Evolutionary conservation across 2,329 filamentous ascomycete genomes (phyloP), one percentile per base, ranked within the genome.

Genomic region (Sporothrix curviconia): DNA sequence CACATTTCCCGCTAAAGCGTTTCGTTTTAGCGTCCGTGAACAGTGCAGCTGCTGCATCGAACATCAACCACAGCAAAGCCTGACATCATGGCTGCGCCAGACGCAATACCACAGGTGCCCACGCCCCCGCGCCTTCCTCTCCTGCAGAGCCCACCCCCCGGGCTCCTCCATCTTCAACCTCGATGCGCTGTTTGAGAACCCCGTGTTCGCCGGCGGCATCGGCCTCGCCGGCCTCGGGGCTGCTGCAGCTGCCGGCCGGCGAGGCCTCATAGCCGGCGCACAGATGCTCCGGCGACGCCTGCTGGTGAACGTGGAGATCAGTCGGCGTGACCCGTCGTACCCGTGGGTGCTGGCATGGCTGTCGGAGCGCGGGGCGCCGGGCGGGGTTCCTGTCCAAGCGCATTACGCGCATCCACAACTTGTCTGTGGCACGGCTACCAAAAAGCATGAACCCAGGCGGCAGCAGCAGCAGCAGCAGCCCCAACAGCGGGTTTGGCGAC

Each of bases 261-360:
- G 87, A 67, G 89, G 89, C 34, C 71, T 88, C 59, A 82, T 92
- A 60, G 78, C 84, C 65, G 84, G 84, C 56, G 85, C 86, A n/a
- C 81, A 82, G 43, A 78, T 95, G 57, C 74, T 96, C 59, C 88
- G 90, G 51, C 85, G 87, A 55, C 89, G 92, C 50, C 84, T 99
- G 74, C 84, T 99, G 30, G 90, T 97, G 66, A 91, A 96, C 66
- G 85, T 99, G 66, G 94, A 99, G 72, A 96, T 99, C 71, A 92
- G 89, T 71, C 89, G 90, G 68, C 89, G 92, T 66, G 94, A 99
- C 73, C 85, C 90, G 44, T 92, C 92, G 1, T 99, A 97, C 70
- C 85, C 85, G 40, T 97, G 92, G 92, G 84, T 99, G 42, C 79
- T 99, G 9, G 86, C 92, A 63, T 99, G 94, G 92, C 88, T 99